Base-by-base conservation (phyloP, 352 stramenopile genomes). In the Phytophthora melonis region DNA sequence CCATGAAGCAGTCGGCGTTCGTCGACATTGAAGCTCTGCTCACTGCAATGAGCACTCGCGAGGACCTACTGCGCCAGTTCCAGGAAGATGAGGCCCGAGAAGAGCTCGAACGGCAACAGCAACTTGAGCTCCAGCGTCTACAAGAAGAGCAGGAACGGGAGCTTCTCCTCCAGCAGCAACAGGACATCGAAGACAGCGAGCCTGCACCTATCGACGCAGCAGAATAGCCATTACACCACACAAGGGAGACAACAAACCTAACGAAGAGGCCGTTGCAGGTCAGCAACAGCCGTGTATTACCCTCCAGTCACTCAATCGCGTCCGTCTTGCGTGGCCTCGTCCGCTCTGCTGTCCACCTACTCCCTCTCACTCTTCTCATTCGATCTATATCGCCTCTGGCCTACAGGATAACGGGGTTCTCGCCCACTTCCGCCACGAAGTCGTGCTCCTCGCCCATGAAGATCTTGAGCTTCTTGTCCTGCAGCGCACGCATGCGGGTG, bases 381-480 rank as follows among this genome's bases (percentile, higher is more conserved):
- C 54, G 27, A n/a, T 81, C 67, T 75, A 73, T 69, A 75, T 74
- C 68, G 63, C 57, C 32, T 54, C 50, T 27, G 52, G 41, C 43
- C 58, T 94, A 97, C 77, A 94, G 73, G 52, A 95, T 89, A 41
- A 91, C 80, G 25, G 90, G 90, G 77, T 95, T 94, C 74, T 93
- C 82, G 11, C 90, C 90, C 61, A 99, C 84, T 70, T 99, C 82
- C 19, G 83, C 77, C 3, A 80, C 72, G 79, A 99, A 97, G 52
- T 98, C 94, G 89, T 99, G 97, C 34, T 95, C 70, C 7, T 94
- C 81, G 57, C 89, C 97, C 30, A 97, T 78, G 76, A 99, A 99
- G 78, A 99, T 98, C 72, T 98, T 98, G 66, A 99, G 88, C 81
- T 98, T 98, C 82, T 98, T 91, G 69, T 98, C 95, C 71, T 98